phyloP scores from a whole-genome alignment of 1,284 basidiomycete genomes.

The Vanrija sp. region DNA sequence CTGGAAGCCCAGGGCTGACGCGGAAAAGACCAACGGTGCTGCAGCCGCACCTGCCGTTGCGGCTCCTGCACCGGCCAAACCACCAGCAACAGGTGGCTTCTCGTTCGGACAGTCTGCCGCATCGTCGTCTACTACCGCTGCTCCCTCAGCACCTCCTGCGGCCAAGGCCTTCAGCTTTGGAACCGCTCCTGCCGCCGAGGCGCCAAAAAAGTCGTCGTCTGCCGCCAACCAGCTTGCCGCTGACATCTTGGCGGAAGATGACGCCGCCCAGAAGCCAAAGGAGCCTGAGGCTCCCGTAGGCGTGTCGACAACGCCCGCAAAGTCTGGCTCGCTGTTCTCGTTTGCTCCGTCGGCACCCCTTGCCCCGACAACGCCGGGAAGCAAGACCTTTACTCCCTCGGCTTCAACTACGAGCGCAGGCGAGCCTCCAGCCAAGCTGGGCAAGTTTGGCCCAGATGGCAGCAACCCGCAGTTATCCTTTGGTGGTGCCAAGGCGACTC shows the following conservation, averaged over 20 bases:
- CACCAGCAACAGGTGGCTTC: constrained; percentile 19
- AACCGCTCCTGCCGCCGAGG: constrained; percentile 2
- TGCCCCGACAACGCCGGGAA: constrained; percentile 34
- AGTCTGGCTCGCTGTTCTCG: constrained; percentile 27
- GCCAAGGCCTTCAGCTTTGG: constrained; percentile 3
- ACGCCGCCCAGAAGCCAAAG: constrained; percentile 8
- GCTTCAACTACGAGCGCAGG: constrained; percentile 10
- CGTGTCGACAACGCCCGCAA: constrained; percentile 1
- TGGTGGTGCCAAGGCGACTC: constrained; percentile 27
- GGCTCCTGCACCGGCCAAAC: constrained; percentile 52
- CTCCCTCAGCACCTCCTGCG: constrained; percentile 14
- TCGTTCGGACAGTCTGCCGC: constrained; percentile 7
- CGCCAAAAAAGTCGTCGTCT: constrained; percentile 26
- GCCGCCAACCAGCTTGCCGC: constrained; percentile 34
- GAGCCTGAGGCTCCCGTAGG: background rate
- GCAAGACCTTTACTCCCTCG: constrained; percentile 34
- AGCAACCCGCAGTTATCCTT: constrained; percentile 35
- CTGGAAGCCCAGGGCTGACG: constrained; percentile 26
- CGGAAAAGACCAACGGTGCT: background rate
- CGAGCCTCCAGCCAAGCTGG: constrained; percentile 31
- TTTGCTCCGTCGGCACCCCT: constrained; percentile 38
- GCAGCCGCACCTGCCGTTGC: constrained; percentile 23
- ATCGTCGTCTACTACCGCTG: constrained; percentile 19
- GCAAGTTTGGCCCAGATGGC: constrained; percentile 42
- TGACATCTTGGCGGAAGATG: constrained; percentile 32